Base-by-base conservation (phyloP, 2,329 filamentous ascomycete genomes). In the Cucurbitaria berberidis region DNA sequence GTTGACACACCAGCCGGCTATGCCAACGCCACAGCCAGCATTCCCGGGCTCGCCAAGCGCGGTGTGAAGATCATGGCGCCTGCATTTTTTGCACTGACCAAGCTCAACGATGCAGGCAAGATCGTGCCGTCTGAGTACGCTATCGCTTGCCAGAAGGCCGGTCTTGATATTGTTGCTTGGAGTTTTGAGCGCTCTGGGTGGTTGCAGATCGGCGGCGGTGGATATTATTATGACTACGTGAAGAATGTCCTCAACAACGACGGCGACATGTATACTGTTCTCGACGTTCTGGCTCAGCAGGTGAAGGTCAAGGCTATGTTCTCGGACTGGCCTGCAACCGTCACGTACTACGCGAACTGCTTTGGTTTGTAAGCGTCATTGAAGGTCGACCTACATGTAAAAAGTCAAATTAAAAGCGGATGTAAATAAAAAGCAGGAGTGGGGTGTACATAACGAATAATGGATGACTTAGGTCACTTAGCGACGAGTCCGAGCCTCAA, bases 261-360 rank as follows among this genome's bases (percentile, higher is more conserved):
- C 59, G 87, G 88, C 1, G 86, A 90, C 56, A 81, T 73, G 65
- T 89, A 84, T 66, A 82, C 80, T 22, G 78, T 89, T n/a, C 69
- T 90, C 32, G 82, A 90, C 61, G 85, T 88, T 1, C 74, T 91
- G 53, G 82, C 79, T 2, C 77, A 81, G 59, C 75, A 89, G 62
- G 82, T 90, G 9, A 82, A 83, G 0, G 83, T 88, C 13, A 72
- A 76, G 26, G 86, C 80, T 4, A 80, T 90, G 56, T 90, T 90
- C 63, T 82, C 83, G 3, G 88, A 90, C 69, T 90, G 88, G 88
- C 82, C 83, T 15, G 84, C 85, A 10, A 88, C 87, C 0, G 82
- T 85, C 7, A 88, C 86, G 0, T 90, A 87, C 60, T 90, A 89
- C 72, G 88, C 87, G 59, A 90, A 89, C 64, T 90, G 88, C 74